These are phyloP conservation scores for Erysiphe pulchra DNA, from an alignment of 2,329 filamentous ascomycete genomes.

Conservation along the genomic window DNA sequence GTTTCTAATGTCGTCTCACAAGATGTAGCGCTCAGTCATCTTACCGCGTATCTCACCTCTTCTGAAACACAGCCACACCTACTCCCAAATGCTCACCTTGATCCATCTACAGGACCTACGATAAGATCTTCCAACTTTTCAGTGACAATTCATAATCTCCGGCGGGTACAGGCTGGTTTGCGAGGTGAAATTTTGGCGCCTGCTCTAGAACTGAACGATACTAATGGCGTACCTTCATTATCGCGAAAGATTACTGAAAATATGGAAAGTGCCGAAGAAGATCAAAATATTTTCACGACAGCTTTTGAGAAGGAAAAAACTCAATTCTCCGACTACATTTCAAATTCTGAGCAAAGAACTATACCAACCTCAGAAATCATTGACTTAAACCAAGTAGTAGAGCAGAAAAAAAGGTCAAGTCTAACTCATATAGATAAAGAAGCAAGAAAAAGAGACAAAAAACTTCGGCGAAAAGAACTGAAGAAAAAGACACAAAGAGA, in stretches of 20 bases:
- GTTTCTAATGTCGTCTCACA: conserved; percentile 9
- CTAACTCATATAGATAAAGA: conserved; percentile 10
- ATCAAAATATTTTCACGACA: too few relatives aligned
- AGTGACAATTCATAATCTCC: conserved; percentile 25
- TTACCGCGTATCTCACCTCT: conserved; percentile 10
- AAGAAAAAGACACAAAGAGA: conserved; percentile 12
- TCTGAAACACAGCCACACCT: conserved; percentile 9
- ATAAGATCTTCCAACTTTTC: conserved; percentile 11
- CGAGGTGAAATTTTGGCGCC: conserved; percentile 22
- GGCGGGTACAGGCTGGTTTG: conserved; percentile 24
- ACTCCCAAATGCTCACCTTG: conserved; percentile 13
- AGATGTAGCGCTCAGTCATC: conserved; percentile 11
- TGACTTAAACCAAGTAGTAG: background rate
- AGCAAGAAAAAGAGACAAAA: conserved; percentile 15
- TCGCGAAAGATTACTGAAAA: background rate
- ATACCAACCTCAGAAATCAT: background rate
- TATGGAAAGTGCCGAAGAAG: too few relatives aligned
- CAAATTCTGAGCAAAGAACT: too few relatives aligned
- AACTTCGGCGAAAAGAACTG: conserved; percentile 30
- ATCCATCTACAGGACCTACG: conserved; percentile 10
- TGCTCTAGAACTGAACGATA: conserved; percentile 15
- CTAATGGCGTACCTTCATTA: conserved; percentile 1
- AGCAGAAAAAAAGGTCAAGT: background rate
- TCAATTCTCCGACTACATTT: too few relatives aligned
- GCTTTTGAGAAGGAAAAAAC: too few relatives aligned